Base-by-base conservation (phyloP, 768 basidiomycete species). In the Boletus subcaerulescens region DNA sequence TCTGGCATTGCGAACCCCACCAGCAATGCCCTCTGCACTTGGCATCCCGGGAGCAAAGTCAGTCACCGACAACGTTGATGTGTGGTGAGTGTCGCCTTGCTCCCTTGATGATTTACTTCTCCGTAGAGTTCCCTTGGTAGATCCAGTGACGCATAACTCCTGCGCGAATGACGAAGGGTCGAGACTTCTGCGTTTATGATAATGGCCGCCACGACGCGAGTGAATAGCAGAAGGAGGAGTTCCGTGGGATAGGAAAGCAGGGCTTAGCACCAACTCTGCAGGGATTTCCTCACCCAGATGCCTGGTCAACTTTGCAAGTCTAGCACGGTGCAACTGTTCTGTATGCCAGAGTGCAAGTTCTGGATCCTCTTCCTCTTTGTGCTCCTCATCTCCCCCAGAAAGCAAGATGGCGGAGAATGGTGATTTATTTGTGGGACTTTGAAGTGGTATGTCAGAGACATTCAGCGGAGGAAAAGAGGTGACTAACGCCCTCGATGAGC, bases 211-310 rank as follows among this genome's bases (percentile, higher is more conserved):
- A 43, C 43, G 39, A 35, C 33, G 53, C 4, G 38, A n/a, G 29
- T 32, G 32, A 41, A 29, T 32, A 20, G 45, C 22, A 14, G 35
- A 50, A 18, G 3, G 26, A 18, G 40, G 45, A 4, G 45, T 17
- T 13, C 32, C 39, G 9, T 44, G 43, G 26, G 54, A 50, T 47
- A 40, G 20, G 33, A 48, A 39, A 33, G 50, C 35, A 26, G 56
- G 60, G 48, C 35, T 49, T 48, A 64, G 55, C 26, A 72, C 52
- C 48, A 77, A 61, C 40, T 73, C 75, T 5, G 68, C 62, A 14
- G 77, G 73, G 42, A 76, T 69, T 47, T 71, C 65, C 57, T 75
- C 72, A 44, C 75, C 74, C 8, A 75, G 64, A 57, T 71, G 65
- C 17, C 71, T 72, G 9, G 71, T 65, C 49, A 76, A 63, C 61